These are phyloP conservation scores for Alternaria sp. DNA, from an alignment of 2,329 filamentous ascomycete species.

Conservation along the genomic window DNA sequence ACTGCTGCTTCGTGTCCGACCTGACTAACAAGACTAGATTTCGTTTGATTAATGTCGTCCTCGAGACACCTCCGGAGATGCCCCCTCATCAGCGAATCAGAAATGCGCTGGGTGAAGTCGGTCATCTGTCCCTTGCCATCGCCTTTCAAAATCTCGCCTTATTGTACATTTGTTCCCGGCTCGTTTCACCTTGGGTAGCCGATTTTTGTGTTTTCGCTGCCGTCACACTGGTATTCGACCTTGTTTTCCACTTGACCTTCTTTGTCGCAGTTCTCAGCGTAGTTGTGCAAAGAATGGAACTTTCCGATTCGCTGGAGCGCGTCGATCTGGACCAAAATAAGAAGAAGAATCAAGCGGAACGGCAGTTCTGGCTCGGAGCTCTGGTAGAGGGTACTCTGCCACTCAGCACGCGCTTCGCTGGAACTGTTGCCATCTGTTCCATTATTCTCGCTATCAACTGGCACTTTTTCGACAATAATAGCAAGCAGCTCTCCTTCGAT, in stretches of 20 bases:
- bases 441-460: conserved; percentile 78
- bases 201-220: conserved; percentile 80
- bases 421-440: conserved; percentile 74
- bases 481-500: conserved; percentile 42
- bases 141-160: conserved; percentile 74
- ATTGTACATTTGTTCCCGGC: conserved; percentile 69
- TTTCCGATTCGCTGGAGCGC: conserved; percentile 72
- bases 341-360: conserved; percentile 60
- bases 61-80: conserved; percentile 73
- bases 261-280: conserved; percentile 81
- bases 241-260: conserved; percentile 80
- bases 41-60: conserved; percentile 78
- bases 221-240: conserved; percentile 78
- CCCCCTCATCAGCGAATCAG: conserved; percentile 74
- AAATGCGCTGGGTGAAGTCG: conserved; percentile 76
- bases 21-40: conserved; percentile 58
- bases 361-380: conserved; percentile 67
- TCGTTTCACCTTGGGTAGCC: conserved; percentile 74
- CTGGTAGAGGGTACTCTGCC: conserved; percentile 71
- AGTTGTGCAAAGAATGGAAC: conserved; percentile 77
- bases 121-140: conserved; percentile 72
- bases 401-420: conserved; percentile 76
- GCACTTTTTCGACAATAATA: conserved; percentile 75
- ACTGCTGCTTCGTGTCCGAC: background rate
- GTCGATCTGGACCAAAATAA: conserved; percentile 42